phyloP scores from a whole-genome alignment of 495 filamentous ascomycete species.

The Parachaetomium inaequale region DNA sequence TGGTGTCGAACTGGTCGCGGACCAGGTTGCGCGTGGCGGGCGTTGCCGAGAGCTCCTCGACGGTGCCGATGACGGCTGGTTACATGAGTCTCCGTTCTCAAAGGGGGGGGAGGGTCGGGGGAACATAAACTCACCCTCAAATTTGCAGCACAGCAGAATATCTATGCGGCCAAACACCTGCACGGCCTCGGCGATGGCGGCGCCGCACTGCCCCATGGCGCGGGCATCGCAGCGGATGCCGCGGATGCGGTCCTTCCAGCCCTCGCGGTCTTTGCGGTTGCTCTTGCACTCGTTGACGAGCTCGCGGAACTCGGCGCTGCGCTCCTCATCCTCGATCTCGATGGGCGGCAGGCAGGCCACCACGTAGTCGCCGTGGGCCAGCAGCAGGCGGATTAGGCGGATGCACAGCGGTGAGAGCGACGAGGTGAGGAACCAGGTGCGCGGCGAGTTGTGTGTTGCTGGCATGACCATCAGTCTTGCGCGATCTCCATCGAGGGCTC shows the following conservation, averaged over 20 bases:
- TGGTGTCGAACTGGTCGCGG: conserved; percentile 86
- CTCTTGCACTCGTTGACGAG: conserved; percentile 58
- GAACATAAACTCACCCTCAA: conserved; percentile 57
- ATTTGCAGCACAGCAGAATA: conserved; percentile 82
- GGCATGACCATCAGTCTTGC: conserved; percentile 38
- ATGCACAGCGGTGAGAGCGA: conserved; percentile 74
- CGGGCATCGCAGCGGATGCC: conserved; percentile 55
- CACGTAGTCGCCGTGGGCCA: conserved; percentile 82
- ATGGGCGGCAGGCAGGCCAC: conserved; percentile 69
- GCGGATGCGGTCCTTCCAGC: conserved; percentile 56
- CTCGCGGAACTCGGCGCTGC: conserved; percentile 53
- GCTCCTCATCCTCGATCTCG: conserved; percentile 60
- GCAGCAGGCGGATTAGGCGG: conserved; percentile 65
- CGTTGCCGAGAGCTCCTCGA: conserved; percentile 82
- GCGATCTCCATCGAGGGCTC: neutral
- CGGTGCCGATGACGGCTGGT: conserved; percentile 77
- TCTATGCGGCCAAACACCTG: conserved; percentile 82
- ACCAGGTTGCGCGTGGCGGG: conserved; percentile 71
- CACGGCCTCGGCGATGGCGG: conserved; percentile 81
- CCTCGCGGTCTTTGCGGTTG: conserved; percentile 50
- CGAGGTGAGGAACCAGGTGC: conserved; percentile 86
- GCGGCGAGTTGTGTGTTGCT: conserved; percentile 57
- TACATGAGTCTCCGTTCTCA: neutral
- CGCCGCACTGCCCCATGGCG: conserved; percentile 62
- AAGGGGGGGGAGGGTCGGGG: too few species aligned